phyloP scores from a whole-genome alignment of 768 basidiomycete genomes.

The Pilatotrama ljubarskyi region DNA sequence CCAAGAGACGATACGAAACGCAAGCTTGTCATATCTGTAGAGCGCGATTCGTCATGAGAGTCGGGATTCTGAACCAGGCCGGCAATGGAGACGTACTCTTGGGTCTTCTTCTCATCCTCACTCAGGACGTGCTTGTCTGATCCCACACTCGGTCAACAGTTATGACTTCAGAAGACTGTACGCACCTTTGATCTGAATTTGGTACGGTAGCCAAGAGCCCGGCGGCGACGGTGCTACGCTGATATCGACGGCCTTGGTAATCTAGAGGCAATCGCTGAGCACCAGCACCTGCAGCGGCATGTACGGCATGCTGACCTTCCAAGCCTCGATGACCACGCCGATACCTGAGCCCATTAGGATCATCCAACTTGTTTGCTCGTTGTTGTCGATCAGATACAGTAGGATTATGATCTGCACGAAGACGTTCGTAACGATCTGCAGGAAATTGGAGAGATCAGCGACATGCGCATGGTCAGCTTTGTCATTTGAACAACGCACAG shows the following conservation, averaged over 20 bases:
- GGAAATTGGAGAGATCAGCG: conserved; percentile 7
- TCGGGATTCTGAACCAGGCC: neutral
- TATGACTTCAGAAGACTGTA: conserved; percentile 15
- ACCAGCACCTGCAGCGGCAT: neutral
- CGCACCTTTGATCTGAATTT: conserved; percentile 77
- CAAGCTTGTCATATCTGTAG: conserved; percentile 81
- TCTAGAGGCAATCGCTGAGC: conserved; percentile 41
- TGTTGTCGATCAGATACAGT: conserved; percentile 93
- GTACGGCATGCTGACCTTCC: conserved; percentile 65
- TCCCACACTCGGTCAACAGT: conserved; percentile 12
- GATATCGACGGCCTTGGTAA: conserved; percentile 91
- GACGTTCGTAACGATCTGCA: conserved; percentile 84
- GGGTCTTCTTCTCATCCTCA: conserved; percentile 97
- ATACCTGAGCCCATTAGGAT: conserved; percentile 87
- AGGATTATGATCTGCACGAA: conserved; percentile 89
- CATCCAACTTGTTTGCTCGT: conserved; percentile 97
- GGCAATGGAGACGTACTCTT: conserved; percentile 66
- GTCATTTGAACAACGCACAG: conserved; percentile 43
- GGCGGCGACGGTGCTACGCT: conserved; percentile 57
- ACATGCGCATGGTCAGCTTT: neutral
- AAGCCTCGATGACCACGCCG: conserved; percentile 85
- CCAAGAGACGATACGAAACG: conserved; percentile 94
- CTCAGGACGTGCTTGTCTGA: conserved; percentile 92
- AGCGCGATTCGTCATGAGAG: neutral
- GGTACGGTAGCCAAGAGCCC: conserved; percentile 75